Conservation (phyloP, 2,329 filamentous ascomycete genomes). For the Fusarium veterinarium region DNA sequence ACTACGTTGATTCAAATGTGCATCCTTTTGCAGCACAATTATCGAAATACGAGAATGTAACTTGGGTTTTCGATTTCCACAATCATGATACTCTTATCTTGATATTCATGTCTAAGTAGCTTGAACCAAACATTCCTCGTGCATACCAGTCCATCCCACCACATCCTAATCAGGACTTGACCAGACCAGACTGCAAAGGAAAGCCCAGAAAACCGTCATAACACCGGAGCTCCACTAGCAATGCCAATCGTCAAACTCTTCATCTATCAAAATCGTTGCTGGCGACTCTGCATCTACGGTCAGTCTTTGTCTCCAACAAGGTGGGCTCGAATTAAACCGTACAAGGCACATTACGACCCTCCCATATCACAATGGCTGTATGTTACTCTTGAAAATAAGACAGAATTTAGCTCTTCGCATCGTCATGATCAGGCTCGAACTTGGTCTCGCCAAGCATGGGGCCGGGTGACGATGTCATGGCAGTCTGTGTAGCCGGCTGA, state of each 20-base stretch:
- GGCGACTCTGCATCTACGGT: conserved; percentile 2
- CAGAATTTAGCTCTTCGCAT: conserved; percentile 46
- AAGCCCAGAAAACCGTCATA: conserved; percentile 22
- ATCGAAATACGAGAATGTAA: neutral
- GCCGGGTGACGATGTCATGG: conserved; percentile 66
- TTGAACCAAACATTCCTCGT: conserved; percentile 12
- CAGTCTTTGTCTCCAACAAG: conserved; percentile 6
- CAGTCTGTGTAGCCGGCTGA: conserved; percentile 65
- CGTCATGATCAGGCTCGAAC: conserved; percentile 73
- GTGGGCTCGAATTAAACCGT: conserved; percentile 11
- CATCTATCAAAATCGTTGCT: conserved; percentile 34
- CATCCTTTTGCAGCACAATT: neutral
- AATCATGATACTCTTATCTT: conserved; percentile 1
- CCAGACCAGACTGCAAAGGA: conserved; percentile 9
- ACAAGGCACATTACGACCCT: conserved; percentile 28
- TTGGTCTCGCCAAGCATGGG: conserved; percentile 75
- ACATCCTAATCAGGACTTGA: neutral
- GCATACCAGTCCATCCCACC: neutral
- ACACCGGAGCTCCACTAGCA: conserved; percentile 35
- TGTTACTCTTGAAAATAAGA: neutral
- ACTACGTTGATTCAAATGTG: neutral
- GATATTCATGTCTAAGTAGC: conserved; percentile 16
- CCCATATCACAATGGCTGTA: neutral
- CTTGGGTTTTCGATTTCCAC: neutral
- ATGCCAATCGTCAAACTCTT: conserved; percentile 17